Conservation (phyloP, 2,329 filamentous ascomycete species). For the Epichloe festucae region DNA sequence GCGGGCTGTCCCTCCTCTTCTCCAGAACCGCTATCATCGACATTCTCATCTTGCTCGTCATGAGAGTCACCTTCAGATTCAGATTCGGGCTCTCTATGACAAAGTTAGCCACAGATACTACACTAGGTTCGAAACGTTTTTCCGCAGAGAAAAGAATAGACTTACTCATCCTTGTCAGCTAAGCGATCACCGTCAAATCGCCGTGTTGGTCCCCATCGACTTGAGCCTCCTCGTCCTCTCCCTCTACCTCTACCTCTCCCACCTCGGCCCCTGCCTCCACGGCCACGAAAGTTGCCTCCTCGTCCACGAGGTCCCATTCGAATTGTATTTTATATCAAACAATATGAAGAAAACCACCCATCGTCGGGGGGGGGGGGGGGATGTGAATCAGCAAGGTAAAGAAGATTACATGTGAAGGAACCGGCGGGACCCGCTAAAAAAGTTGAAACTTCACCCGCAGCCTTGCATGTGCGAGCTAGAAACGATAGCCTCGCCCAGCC, state of each 20-base stretch:
- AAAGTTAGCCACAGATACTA: background rate
- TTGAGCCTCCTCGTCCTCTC: constrained; percentile 19
- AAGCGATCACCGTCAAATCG: constrained; percentile 23
- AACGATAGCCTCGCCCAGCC: constrained; percentile 16
- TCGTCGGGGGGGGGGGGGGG: too few relatives aligned
- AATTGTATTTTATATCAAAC: background rate
- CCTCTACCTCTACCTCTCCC: constrained; percentile 14
- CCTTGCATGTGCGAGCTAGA: constrained; percentile 16
- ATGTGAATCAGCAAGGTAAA: background rate
- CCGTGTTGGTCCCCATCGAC: constrained; percentile 24
- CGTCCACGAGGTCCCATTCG: constrained; percentile 24
- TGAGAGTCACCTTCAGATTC: constrained; percentile 12
- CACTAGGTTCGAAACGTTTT: background rate
- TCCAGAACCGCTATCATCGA: constrained; percentile 27
- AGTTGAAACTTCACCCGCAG: constrained; percentile 14
- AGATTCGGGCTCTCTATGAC: constrained; percentile 6
- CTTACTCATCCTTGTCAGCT: constrained; percentile 25
- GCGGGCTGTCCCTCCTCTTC: constrained; percentile 29
- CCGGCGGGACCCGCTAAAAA: constrained; percentile 7
- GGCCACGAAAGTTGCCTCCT: constrained; percentile 20
- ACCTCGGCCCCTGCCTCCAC: constrained; percentile 16
- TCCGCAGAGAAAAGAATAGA: background rate
- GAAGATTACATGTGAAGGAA: too few relatives aligned
- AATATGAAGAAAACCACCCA: background rate
- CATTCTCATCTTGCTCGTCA: constrained; percentile 23